Percentiles rank a stretch among this genome's conserved stretches.
Evolutionary conservation across 2,329 filamentous ascomycete genomes (phyloP).

Genomic region (Myriosclerotinia duriaeana): DNA sequence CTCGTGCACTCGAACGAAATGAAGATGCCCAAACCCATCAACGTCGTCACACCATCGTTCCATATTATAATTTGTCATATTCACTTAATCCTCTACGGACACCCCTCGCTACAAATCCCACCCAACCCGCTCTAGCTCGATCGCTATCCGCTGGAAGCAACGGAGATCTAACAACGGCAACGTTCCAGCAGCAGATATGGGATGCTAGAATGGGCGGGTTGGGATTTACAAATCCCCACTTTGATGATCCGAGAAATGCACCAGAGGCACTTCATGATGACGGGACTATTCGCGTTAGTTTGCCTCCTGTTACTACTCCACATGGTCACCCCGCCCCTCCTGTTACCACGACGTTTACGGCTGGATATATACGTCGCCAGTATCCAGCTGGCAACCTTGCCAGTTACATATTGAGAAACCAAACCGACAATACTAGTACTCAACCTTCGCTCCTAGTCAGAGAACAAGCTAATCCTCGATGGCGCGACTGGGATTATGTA

Average conservation of each 20-base stretch:
- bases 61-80: neutral
- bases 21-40: neutral
- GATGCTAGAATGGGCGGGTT: neutral
- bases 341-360: neutral
- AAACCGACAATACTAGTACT: neutral
- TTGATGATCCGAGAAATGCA: no score
- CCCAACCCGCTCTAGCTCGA: neutral
- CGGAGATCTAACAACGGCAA: neutral
- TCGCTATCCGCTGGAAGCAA: neutral
- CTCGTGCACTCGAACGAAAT: neutral
- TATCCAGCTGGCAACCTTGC: neutral
- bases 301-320: neutral
- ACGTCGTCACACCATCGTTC: neutral
- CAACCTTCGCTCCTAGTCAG: neutral
- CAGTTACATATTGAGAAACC: neutral
- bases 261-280: accelerated
- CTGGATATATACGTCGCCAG: neutral
- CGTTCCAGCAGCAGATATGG: neutral
- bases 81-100: neutral
- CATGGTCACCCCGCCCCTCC: neutral
- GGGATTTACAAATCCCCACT: no score
- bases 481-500: neutral
- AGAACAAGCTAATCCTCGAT: neutral
- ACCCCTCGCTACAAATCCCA: neutral
- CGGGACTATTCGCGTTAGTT: no score